phyloP scores from a whole-genome alignment of 306 rosid genomes.

The Gleditsia sinensis region DNA sequence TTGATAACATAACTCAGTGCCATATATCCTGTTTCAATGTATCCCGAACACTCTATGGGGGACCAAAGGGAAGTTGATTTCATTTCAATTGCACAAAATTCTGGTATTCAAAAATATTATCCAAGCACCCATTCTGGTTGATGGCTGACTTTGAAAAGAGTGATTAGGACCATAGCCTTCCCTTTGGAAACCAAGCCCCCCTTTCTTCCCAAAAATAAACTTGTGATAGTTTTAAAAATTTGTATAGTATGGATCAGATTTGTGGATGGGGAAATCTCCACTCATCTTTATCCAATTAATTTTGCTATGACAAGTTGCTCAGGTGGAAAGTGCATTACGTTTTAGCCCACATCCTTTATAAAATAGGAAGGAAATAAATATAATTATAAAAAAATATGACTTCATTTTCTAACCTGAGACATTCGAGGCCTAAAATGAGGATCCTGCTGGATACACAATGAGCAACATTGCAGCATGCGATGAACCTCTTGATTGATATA shows the following conservation, averaged over 20 bases:
- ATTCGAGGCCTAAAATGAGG: constrained; percentile 83
- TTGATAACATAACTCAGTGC: neutral
- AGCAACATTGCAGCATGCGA: constrained; percentile 79
- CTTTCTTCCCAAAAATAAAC: neutral
- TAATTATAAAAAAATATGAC: neutral
- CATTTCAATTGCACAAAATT: neutral
- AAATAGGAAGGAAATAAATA: neutral
- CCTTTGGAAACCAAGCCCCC: too few species aligned
- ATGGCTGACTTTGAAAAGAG: too few species aligned
- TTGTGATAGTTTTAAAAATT: neutral
- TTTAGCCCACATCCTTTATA: too few species aligned
- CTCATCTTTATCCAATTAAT: too few species aligned
- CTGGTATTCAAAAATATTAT: neutral
- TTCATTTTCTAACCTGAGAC: constrained; percentile 72
- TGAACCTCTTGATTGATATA: constrained; percentile 61
- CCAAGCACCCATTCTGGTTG: too few species aligned
- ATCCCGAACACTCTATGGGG: neutral
- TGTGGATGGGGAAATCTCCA: neutral
- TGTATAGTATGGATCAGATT: neutral
- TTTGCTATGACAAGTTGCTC: too few species aligned
- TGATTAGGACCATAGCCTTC: too few species aligned
- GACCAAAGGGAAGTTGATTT: neutral
- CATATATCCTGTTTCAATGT: neutral
- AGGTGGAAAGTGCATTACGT: too few species aligned
- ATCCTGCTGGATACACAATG: constrained; percentile 71